Percentiles rank a stretch among this genome's conserved stretches.
Conservation (phyloP, 257 asterid species). For the Solanum dulcamara region DNA sequence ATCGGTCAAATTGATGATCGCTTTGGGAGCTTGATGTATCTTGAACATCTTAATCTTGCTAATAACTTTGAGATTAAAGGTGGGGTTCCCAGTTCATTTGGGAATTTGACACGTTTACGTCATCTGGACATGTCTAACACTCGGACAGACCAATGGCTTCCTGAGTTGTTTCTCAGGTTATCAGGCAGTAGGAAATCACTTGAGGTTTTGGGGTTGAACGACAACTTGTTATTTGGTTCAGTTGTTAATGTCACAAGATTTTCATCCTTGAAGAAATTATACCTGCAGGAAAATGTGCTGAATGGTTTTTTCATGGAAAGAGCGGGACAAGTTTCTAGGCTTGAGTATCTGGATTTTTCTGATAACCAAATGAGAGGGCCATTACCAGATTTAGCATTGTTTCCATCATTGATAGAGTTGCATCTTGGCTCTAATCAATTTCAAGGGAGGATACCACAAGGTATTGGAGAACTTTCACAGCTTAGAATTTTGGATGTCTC, state of each 20-base stretch:
- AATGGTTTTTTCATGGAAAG: neutral
- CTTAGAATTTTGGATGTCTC: neutral
- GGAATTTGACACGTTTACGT: constrained; percentile 1
- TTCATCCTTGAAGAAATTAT: constrained; percentile 3
- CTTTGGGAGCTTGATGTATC: neutral
- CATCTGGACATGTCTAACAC: neutral
- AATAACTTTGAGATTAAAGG: too few species aligned
- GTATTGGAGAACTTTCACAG: neutral
- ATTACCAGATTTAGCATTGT: neutral
- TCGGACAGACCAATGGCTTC: neutral
- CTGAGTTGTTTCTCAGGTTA: neutral
- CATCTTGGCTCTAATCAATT: constrained; percentile 4
- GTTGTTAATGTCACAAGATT: neutral
- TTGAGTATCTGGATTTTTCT: neutral
- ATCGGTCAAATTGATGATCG: neutral
- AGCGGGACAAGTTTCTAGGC: neutral
- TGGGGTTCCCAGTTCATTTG: neutral
- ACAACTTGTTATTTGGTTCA: constrained; percentile 1
- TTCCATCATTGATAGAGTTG: neutral
- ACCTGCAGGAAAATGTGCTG: neutral
- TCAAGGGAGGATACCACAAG: neutral
- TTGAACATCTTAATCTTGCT: neutral
- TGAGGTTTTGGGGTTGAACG: neutral
- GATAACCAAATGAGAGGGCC: neutral
- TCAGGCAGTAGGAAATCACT: neutral